Evolutionary conservation across 163 green algal genomes (phyloP), one percentile per base, ranked within the genome.

Genomic region (Dunaliella salina): DNA sequence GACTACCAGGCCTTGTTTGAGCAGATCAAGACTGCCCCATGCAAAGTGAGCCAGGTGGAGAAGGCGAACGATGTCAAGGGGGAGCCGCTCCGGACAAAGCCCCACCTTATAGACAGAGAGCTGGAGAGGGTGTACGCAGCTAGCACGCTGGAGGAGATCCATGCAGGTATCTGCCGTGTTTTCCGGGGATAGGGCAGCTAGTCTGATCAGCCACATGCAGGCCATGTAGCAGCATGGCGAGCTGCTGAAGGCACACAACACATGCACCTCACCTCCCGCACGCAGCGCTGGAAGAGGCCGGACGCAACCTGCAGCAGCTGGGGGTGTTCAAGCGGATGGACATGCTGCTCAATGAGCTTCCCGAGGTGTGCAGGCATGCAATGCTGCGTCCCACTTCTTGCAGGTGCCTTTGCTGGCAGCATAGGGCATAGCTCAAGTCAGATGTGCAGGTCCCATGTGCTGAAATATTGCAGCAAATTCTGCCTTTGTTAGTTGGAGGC

Each of bases 81-180:
- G 1, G 83, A 69, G 12, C 50, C 90, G 15, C 84, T 92, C 46
- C 89, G 93, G 35, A 96, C 93, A 12, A 92, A 92, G 81, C 22
- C 78, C 29, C 20, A 89, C 22, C 50, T 95, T 12, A 92, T 96
- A 17, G 57, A 91, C n/a, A 75, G 91, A 1, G 93, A 95, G 84
- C 84, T 96, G 50, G 83, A 83, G 32, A 35, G 80, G 11, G 78
- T 95, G 3, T 67, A 89, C 35, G 84, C 90, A 0, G 91, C 89
- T 0, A 26, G 85, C 26, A 95, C 91, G 0, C 82, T 96, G 71
- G 92, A 95, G 32, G 92, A 96, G 63, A 91, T 96, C 57, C 91
- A 94, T 71, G 81, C 92, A 75, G 63, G 63, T 75, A 50, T 8
- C 40, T 3, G 40, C 40, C 3, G 8, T 50, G 40, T 3, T 50